phyloP scores from a whole-genome alignment of 2,329 filamentous ascomycete species.

The Pyrenochaeta sp. region DNA sequence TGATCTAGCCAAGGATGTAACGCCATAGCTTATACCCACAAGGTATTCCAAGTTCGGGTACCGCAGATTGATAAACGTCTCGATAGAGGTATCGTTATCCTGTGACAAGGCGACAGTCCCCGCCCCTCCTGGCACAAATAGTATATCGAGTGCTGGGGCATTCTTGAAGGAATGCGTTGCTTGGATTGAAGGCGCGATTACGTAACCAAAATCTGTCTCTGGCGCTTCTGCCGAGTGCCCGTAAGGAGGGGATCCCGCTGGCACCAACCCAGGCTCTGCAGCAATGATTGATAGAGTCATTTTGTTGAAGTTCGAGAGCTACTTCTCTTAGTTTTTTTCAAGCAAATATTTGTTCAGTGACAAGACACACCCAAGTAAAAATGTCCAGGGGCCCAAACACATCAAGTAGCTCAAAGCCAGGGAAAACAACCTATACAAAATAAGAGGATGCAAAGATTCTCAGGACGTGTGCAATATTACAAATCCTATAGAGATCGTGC shows the following conservation, averaged over 20 bases:
- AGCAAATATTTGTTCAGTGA: constrained; percentile 42
- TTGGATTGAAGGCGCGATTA: not conserved
- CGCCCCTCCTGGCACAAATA: constrained; percentile 68
- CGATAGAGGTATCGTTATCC: not conserved
- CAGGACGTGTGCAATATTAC: too few relatives aligned
- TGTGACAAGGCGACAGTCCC: constrained; percentile 47
- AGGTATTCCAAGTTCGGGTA: constrained; percentile 57
- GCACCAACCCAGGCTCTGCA: not conserved
- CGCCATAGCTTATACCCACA: constrained; percentile 70
- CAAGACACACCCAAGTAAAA: constrained; percentile 4
- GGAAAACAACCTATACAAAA: constrained; percentile 25
- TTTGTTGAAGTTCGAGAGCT: constrained; percentile 17
- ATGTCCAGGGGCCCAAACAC: constrained; percentile 49
- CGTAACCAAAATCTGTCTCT: not conserved
- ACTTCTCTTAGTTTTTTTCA: constrained; percentile 19
- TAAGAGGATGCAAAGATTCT: too few relatives aligned
- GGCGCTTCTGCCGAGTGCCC: not conserved
- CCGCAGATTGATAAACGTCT: too few relatives aligned
- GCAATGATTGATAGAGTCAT: not conserved
- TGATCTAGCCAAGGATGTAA: constrained; percentile 61
- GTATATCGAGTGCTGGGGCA: constrained; percentile 61
- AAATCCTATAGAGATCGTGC: too few relatives aligned
- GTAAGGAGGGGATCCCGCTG: too few relatives aligned
- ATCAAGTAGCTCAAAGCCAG: constrained; percentile 26
- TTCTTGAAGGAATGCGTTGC: constrained; percentile 60